A percentile compares a stretch with the other conserved stretches of the same genome.
Evolutionary conservation across 2,329 filamentous ascomycete species (phyloP).

Genomic region (Lachnellula cervina): DNA sequence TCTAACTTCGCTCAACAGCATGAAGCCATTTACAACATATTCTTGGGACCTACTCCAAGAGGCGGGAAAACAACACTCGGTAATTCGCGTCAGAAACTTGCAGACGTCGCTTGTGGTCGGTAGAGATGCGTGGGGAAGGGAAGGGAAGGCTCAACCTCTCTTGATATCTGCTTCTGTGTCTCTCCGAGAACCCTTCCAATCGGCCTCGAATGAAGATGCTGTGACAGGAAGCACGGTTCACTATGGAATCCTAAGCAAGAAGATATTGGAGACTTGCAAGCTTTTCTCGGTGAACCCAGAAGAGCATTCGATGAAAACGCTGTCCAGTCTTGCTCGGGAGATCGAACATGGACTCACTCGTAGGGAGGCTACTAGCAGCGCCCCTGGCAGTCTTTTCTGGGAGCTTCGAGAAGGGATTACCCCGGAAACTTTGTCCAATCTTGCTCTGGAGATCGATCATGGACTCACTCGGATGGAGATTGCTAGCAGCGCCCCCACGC

Average conservation of each 20-base stretch:
- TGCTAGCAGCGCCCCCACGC: neutral
- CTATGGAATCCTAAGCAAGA: constrained; percentile 68
- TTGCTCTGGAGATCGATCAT: neutral
- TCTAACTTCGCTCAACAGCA: neutral
- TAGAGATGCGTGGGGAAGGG: constrained; percentile 66
- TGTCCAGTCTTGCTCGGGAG: neutral
- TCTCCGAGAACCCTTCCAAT: constrained; percentile 50
- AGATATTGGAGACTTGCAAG: constrained; percentile 43
- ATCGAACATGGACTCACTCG: neutral
- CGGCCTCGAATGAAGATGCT: constrained; percentile 53
- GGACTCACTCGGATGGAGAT: neutral
- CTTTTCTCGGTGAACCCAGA: constrained; percentile 12
- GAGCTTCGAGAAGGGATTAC: neutral
- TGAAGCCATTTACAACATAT: neutral
- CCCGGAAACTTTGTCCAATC: constrained; percentile 1
- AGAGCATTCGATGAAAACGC: neutral
- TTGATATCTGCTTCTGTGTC: constrained; percentile 55
- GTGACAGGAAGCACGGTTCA: constrained; percentile 69
- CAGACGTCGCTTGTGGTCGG: constrained; percentile 42
- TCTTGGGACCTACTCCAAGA: constrained; percentile 9
- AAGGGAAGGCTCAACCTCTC: constrained; percentile 54
- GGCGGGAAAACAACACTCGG: constrained; percentile 42
- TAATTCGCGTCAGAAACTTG: constrained; percentile 59
- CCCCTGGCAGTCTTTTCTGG: neutral
- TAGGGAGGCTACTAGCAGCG: neutral